These are phyloP conservation scores for Tubosaeta brunneosetosa DNA, from an alignment of 768 basidiomycete species.

Conservation along the genomic window DNA sequence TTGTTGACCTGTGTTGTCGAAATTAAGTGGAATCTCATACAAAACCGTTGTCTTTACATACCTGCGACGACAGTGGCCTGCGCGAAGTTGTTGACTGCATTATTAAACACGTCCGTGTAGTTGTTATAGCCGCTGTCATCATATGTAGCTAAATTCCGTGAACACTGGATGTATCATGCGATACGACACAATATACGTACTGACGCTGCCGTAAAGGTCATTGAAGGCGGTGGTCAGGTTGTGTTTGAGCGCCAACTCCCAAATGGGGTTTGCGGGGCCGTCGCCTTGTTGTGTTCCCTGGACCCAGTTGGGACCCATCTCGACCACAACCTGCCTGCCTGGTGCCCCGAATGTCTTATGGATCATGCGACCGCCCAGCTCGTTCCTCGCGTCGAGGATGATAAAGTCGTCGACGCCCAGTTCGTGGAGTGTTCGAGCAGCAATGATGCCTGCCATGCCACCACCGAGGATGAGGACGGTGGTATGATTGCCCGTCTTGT, in stretches of 20 bases:
- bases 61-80: slow-evolving; percentile 44
- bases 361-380: slow-evolving; percentile 60
- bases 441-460: slow-evolving; percentile 61
- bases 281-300: slow-evolving; percentile 45
- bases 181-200: slow-evolving; percentile 29
- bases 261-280: slow-evolving; percentile 57
- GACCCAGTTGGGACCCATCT: slow-evolving; percentile 60
- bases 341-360: slow-evolving; percentile 40
- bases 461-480: slow-evolving; percentile 60
- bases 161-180: neutral
- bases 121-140: slow-evolving; percentile 49
- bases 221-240: slow-evolving; percentile 43
- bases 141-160: slow-evolving; percentile 40
- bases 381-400: slow-evolving; percentile 53
- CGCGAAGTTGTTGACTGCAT: slow-evolving; percentile 36
- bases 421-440: slow-evolving; percentile 54
- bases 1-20: slow-evolving; percentile 6
- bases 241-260: slow-evolving; percentile 50
- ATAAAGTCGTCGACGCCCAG: slow-evolving; percentile 54
- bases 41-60: slow-evolving; percentile 24
- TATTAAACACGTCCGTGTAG: slow-evolving; percentile 42
- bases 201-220: slow-evolving; percentile 39
- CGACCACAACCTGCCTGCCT: slow-evolving; percentile 40
- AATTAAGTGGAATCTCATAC: slow-evolving; percentile 42
- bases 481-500: slow-evolving; percentile 9